These are phyloP conservation scores for Actinomortierella ambigua DNA, from an alignment of 371 early-diverging fungal species.

Conservation along the genomic window DNA sequence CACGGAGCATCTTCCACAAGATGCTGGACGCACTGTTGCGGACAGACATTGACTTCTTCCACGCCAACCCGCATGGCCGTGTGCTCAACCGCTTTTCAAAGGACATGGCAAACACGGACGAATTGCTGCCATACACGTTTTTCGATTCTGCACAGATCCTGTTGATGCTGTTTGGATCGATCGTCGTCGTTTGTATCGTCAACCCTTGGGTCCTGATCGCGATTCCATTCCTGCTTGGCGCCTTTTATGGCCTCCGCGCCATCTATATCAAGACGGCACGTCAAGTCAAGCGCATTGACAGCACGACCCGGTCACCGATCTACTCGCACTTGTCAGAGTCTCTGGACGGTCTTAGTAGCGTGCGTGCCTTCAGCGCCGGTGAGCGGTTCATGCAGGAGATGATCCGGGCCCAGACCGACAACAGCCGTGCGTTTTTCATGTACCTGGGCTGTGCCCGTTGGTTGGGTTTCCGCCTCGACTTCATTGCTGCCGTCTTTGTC, in stretches of 20 bases:
- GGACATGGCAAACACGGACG: slow-evolving; percentile 66
- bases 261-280: slow-evolving; percentile 59
- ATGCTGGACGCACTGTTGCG: slow-evolving; percentile 46
- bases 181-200: slow-evolving; percentile 50
- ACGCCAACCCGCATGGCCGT: slow-evolving; percentile 68
- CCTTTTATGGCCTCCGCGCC: slow-evolving; percentile 34
- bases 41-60: slow-evolving; percentile 56
- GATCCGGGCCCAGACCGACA: slow-evolving; percentile 42
- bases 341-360: slow-evolving; percentile 53
- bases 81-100: slow-evolving; percentile 69
- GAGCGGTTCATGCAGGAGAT: slow-evolving; percentile 38
- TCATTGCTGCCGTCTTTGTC: slow-evolving; percentile 52
- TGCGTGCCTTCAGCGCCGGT: slow-evolving; percentile 47
- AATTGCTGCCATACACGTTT: slow-evolving; percentile 52
- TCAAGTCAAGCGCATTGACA: slow-evolving; percentile 73
- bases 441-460: slow-evolving; percentile 51
- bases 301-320: slow-evolving; percentile 60
- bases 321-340: slow-evolving; percentile 67
- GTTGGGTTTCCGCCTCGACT: slow-evolving; percentile 53
- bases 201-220: slow-evolving; percentile 49
- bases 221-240: slow-evolving; percentile 41
- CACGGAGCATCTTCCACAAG: slow-evolving; percentile 30
- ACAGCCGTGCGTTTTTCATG: slow-evolving; percentile 52
- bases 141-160: slow-evolving; percentile 55
- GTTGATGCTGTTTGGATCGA: slow-evolving; percentile 49